Evolutionary conservation across 106 monocot species (phyloP).

Genomic region (Dendrobium nobile): DNA sequence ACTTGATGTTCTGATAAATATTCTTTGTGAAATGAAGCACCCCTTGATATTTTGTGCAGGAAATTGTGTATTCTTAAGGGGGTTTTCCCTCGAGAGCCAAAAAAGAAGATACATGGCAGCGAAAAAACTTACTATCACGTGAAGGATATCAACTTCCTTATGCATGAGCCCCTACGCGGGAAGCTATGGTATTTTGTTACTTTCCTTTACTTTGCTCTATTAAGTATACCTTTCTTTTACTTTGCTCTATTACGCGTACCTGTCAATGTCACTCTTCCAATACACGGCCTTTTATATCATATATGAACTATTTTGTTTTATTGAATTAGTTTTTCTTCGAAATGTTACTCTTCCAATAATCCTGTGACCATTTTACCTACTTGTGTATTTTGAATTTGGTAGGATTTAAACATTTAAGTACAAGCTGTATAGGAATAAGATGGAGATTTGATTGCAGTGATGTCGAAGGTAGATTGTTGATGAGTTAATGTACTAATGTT

Average conservation of each 20-base stretch:
- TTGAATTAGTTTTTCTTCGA: not conserved
- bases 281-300: not conserved
- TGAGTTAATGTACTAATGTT: not conserved
- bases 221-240: not conserved
- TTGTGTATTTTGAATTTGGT: not conserved
- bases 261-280: not conserved
- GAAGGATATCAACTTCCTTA: constrained; percentile 80
- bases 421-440: not conserved
- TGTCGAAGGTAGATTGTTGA: not conserved
- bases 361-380: not conserved
- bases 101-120: constrained; percentile 89
- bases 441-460: not conserved
- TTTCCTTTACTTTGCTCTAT: not conserved
- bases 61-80: constrained; percentile 93
- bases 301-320: not conserved
- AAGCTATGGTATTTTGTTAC: constrained; percentile 53
- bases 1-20: not conserved
- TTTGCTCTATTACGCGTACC: not conserved
- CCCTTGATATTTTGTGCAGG: constrained; percentile 27
- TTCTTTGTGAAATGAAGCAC: not conserved
- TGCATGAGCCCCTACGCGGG: constrained; percentile 72
- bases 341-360: not conserved
- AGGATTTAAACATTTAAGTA: not conserved
- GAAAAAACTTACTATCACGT: constrained; percentile 89
- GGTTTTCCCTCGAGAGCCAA: constrained; percentile 76